Evolutionary conservation across 2,329 filamentous ascomycete species (phyloP).

Genomic region (Colletotrichum tropicicola): DNA sequence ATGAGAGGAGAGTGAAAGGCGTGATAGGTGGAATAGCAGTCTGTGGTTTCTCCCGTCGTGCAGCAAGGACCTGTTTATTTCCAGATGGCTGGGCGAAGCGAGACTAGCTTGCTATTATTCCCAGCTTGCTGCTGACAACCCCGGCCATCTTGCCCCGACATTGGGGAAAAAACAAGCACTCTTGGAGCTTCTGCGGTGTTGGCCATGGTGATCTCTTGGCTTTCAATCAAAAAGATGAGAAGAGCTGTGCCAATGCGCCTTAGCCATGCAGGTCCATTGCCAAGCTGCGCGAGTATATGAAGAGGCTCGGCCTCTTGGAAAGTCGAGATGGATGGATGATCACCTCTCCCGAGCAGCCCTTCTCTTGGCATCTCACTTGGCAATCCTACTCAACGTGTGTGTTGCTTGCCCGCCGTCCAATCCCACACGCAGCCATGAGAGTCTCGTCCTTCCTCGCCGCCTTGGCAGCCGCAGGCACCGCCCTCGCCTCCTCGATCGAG

Average conservation of each 20-base stretch:
- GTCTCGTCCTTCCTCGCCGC: conserved; percentile 28
- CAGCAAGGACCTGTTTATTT: conserved; percentile 14
- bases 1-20: neutral
- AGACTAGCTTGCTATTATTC: conserved; percentile 7
- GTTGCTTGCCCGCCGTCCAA: neutral
- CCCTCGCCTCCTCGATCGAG: conserved; percentile 21
- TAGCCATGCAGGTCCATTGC: conserved; percentile 21
- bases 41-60: conserved; percentile 21
- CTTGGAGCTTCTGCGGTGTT: neutral
- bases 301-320: conserved; percentile 7
- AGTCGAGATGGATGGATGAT: conserved; percentile 2
- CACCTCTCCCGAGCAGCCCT: conserved; percentile 21
- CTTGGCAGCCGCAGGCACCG: conserved; percentile 31
- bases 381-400: neutral
- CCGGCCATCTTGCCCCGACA: conserved; percentile 3
- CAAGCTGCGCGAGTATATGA: conserved; percentile 25
- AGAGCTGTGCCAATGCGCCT: conserved; percentile 2
- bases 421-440: conserved; percentile 31
- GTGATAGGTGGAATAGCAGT: conserved; percentile 23
- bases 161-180: neutral
- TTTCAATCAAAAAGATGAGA: neutral
- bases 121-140: neutral
- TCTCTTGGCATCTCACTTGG: conserved; percentile 16
- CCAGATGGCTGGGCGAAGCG: conserved; percentile 17
- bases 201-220: neutral